Evolutionary conservation across 2,329 filamentous ascomycete species (phyloP).

Genomic region (Colletotrichum sp.): DNA sequence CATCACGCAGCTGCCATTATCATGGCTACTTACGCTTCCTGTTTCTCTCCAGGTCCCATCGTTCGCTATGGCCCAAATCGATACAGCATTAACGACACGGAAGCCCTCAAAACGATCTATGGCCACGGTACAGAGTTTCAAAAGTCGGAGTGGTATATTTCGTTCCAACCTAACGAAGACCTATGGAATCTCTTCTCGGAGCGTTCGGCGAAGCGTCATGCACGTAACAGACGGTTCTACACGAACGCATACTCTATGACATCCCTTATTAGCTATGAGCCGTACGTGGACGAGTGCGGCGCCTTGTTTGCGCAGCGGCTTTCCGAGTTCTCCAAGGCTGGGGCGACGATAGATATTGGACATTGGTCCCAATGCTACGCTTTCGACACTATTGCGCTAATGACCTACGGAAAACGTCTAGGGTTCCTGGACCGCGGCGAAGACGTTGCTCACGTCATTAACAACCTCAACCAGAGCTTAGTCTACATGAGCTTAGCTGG

Average conservation of each 20-base stretch:
- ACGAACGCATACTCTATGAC: slow-evolving; percentile 53
- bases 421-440: slow-evolving; percentile 52
- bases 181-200: slow-evolving; percentile 35
- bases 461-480: slow-evolving; percentile 37
- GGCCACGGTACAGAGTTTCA: slow-evolving; percentile 34
- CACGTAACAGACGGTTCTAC: slow-evolving; percentile 42
- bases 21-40: not conserved
- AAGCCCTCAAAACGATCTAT: slow-evolving; percentile 42
- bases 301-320: slow-evolving; percentile 43
- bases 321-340: slow-evolving; percentile 35
- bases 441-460: slow-evolving; percentile 48
- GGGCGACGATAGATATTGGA: slow-evolving; percentile 39
- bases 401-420: slow-evolving; percentile 43
- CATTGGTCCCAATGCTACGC: slow-evolving; percentile 53
- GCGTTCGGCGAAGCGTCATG: slow-evolving; percentile 40
- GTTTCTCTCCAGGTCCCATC: slow-evolving; percentile 33
- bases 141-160: slow-evolving; percentile 37
- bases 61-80: slow-evolving; percentile 53
- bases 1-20: not conserved
- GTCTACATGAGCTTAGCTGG: slow-evolving; percentile 45
- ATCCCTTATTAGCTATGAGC: slow-evolving; percentile 52
- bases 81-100: slow-evolving; percentile 48
- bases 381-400: slow-evolving; percentile 57
- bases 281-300: slow-evolving; percentile 52
- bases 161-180: slow-evolving; percentile 26